These are phyloP conservation scores for Erigeron canadensis DNA, from an alignment of 129 eudicot species.

Conservation along the genomic window DNA sequence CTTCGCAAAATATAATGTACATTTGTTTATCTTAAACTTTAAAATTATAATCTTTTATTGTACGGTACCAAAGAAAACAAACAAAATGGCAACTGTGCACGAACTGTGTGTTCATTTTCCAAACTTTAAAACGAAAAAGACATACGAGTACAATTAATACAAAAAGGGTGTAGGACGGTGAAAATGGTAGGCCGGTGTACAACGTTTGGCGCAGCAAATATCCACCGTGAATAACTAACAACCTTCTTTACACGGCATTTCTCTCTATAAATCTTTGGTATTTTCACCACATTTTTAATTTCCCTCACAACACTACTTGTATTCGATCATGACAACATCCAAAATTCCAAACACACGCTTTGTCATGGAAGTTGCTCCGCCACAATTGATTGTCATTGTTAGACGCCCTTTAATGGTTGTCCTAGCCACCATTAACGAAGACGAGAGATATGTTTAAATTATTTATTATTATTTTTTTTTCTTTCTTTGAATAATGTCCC, in stretches of 20 bases:
- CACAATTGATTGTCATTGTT: conserved; percentile 39
- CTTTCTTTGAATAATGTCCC: neutral
- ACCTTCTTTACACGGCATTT: conserved; percentile 28
- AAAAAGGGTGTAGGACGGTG: conserved; percentile 42
- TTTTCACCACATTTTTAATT: conserved; percentile 14
- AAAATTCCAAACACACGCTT: conserved; percentile 42
- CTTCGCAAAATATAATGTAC: too few species aligned
- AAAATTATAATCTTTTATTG: too few species aligned
- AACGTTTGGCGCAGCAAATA: conserved; percentile 16
- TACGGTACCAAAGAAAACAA: too few species aligned
- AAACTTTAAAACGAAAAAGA: conserved; percentile 27
- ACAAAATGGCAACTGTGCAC: conserved; percentile 12
- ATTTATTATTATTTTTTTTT: neutral
- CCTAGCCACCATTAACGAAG: conserved; percentile 67
- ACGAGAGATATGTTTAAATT: conserved; percentile 31
- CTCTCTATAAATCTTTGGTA: conserved; percentile 45
- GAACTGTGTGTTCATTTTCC: conserved; percentile 29
- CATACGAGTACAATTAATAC: conserved; percentile 38
- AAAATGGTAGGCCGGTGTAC: neutral
- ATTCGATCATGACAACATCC: conserved; percentile 34
- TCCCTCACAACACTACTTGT: neutral
- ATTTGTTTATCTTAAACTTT: too few species aligned
- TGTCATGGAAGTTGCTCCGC: conserved; percentile 71
- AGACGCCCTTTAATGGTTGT: conserved; percentile 45
- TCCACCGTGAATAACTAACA: conserved; percentile 35